Conservation (phyloP, 306 rosid species). For the Senna siamea region DNA sequence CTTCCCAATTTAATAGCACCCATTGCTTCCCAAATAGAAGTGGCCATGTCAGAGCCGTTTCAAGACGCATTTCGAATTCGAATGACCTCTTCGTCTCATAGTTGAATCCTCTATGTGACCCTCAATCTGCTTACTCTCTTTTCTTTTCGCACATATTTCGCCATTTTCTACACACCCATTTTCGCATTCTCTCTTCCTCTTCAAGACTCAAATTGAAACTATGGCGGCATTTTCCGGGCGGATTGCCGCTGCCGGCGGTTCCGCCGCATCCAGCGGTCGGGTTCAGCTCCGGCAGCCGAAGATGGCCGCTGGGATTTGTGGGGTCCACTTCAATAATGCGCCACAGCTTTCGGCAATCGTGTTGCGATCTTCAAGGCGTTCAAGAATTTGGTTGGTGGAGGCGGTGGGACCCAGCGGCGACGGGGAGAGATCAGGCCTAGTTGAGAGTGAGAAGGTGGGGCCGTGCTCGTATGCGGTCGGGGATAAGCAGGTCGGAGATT, state of each 20-base stretch:
- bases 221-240: conserved; percentile 54
- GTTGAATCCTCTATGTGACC: not conserved
- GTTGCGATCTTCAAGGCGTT: conserved; percentile 34
- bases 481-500: conserved; percentile 45
- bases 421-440: conserved; percentile 51
- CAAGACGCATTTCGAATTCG: not conserved
- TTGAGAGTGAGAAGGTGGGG: conserved; percentile 42
- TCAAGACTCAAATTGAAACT: no score
- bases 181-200: not conserved
- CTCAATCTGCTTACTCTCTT: not conserved
- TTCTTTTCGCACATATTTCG: not conserved
- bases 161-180: not conserved
- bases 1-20: not conserved
- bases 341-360: conserved; percentile 22
- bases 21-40: not conserved
- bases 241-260: conserved; percentile 33
- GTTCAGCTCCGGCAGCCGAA: conserved; percentile 31
- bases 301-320: not conserved
- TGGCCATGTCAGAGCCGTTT: not conserved
- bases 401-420: conserved; percentile 39
- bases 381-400: conserved; percentile 43
- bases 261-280: conserved; percentile 14
- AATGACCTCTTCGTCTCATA: not conserved
- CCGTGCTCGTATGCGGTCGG: conserved; percentile 55
- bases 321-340: conserved; percentile 10